phyloP scores from a whole-genome alignment of 2,329 filamentous ascomycete genomes.

The Cordyceps sp. region DNA sequence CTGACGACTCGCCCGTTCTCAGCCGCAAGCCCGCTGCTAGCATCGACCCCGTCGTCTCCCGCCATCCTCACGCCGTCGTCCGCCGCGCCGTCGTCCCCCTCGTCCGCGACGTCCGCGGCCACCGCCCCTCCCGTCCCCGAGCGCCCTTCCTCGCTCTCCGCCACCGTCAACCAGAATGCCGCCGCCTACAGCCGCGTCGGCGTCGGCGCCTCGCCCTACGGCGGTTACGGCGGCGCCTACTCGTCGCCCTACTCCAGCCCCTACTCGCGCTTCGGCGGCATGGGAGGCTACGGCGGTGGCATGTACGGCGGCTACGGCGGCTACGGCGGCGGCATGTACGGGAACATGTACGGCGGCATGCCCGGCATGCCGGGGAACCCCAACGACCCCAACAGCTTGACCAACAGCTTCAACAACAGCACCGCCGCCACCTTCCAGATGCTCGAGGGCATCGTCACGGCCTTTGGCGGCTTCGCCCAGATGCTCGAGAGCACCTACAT shows the following conservation, averaged over 20 bases:
- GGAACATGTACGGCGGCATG: conserved; percentile 25
- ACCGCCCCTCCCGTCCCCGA: conserved; percentile 58
- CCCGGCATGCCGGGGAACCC: conserved; percentile 25
- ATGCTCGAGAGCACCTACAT: conserved; percentile 99
- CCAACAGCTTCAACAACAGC: conserved; percentile 87
- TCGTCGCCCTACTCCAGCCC: conserved; percentile 22
- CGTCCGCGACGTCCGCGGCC: conserved; percentile 24
- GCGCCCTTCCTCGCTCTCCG: conserved; percentile 60
- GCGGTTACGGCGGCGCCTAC: conserved; percentile 22
- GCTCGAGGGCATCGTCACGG: conserved; percentile 90
- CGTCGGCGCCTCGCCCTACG: conserved; percentile 35
- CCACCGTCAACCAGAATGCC: conserved; percentile 76
- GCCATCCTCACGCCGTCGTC: conserved; percentile 6
- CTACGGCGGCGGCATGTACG: conserved; percentile 18
- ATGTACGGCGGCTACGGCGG: conserved; percentile 7
- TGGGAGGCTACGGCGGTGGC: conserved; percentile 23
- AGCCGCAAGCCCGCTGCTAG: conserved; percentile 1
- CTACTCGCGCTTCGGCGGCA: conserved; percentile 30
- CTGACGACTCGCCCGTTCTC: neutral
- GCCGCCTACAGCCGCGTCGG: conserved; percentile 51
- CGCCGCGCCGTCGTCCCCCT: conserved; percentile 21
- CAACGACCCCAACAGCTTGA: conserved; percentile 84
- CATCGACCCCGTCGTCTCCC: neutral
- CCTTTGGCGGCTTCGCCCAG: conserved; percentile 94
- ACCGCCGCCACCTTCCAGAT: conserved; percentile 96